phyloP scores from a whole-genome alignment of 1,139 yeast genomes.

The Yamadazyma atmosphaerica region DNA sequence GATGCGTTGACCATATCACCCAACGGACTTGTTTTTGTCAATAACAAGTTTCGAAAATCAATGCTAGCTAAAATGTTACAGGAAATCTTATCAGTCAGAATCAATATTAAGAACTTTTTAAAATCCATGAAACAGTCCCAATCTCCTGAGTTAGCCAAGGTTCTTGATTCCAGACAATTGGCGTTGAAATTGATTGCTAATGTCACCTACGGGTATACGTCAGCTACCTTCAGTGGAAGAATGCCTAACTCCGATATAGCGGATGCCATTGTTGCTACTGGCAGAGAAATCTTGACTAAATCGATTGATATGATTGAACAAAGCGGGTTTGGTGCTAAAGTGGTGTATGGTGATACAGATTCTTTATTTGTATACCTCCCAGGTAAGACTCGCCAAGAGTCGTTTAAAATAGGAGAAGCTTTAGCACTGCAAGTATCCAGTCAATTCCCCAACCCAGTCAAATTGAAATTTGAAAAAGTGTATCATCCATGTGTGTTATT shows the following conservation, averaged over 20 bases:
- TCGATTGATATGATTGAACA: constrained; percentile 71
- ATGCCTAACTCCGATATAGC: constrained; percentile 98
- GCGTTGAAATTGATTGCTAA: constrained; percentile 90
- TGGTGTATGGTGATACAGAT: constrained; percentile 96
- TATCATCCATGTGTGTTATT: constrained; percentile 82
- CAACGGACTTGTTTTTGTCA: constrained; percentile 80
- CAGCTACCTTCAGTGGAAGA: constrained; percentile 92
- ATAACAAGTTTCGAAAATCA: constrained; percentile 65
- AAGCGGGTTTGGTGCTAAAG: constrained; percentile 80
- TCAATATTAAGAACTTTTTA: constrained; percentile 77
- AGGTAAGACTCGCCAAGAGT: constrained; percentile 73
- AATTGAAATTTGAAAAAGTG: constrained; percentile 86
- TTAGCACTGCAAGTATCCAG: constrained; percentile 66
- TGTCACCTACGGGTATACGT: constrained; percentile 93
- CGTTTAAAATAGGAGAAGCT: constrained; percentile 70
- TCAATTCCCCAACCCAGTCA: constrained; percentile 78
- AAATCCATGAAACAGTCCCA: constrained; percentile 44
- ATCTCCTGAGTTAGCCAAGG: constrained; percentile 41
- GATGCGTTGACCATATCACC: constrained; percentile 67
- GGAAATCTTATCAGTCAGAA: constrained; percentile 77
- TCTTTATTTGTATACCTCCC: constrained; percentile 89
- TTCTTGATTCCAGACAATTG: constrained; percentile 75
- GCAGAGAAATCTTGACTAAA: constrained; percentile 74
- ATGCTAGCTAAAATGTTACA: constrained; percentile 79
- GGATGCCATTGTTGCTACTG: constrained; percentile 90